Base-by-base conservation (phyloP, 371 early-diverging fungal genomes). In the Mortierella sp. region DNA sequence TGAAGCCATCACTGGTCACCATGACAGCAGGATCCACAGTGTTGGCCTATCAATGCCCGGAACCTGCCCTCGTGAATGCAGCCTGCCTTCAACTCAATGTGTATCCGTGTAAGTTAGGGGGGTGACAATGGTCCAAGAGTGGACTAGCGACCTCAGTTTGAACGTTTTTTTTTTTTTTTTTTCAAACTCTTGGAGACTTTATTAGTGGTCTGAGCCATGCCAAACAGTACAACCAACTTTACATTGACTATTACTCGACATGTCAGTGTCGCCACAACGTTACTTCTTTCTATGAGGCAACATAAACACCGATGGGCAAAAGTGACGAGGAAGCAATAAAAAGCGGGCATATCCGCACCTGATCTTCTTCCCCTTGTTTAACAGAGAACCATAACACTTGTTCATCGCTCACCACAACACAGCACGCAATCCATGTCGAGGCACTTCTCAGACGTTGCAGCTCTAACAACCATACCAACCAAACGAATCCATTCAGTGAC, bases 181-280 rank as follows among this genome's bases (percentile, higher is more conserved):
- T 38, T 27, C 16, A 49, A 45, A 54, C 38, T 41, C 0, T 4
- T 8, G 26, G 41, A 54, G 14, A 34, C 16, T 39, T 26, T 43
- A 34, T 19, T 41, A 66, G 66, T 66, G 66, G 13, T 54, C 23
- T 66, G 66, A 48, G 54, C 16, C 48, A 66, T 54, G 54, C 53
- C 54, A 66, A 48, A 23, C 66, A 66, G 54, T 66, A 59, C 59
- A 66, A 38, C 54, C 66, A 66, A 23, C 3, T 3, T 0, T 66
- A 66, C 41, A 41, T 66, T 23, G 53, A 66, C 54, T 28, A 66
- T 42, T 66, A 58, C 21, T 31, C 66, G 30, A 48, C 38, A n/a
- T 66, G 66, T 30, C 59, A 66, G 42, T 66, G 66, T 48, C 58
- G 54, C 46, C 46, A 42, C 12, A 54, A 26, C 23, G 51, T 48